phyloP scores from a whole-genome alignment of 345 rosid species.

The Pseudoturritis turrita region DNA sequence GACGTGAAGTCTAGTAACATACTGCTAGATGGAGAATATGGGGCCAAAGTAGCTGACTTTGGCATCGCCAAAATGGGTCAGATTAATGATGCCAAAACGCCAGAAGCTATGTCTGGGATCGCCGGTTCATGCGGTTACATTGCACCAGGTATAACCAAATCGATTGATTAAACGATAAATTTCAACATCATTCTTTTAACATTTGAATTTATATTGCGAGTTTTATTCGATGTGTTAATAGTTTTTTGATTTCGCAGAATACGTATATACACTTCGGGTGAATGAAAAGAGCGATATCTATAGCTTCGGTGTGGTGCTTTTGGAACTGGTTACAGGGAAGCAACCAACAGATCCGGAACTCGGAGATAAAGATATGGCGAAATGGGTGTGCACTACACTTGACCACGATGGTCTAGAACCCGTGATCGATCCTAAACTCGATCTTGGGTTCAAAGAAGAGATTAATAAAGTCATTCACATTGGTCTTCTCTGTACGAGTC shows the following conservation, averaged over 20 bases:
- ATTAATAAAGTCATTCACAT: conserved; percentile 60
- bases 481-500: conserved; percentile 65
- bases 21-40: conserved; percentile 60
- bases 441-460: conserved; percentile 44
- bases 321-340: conserved; percentile 79
- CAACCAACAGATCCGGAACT: conserved; percentile 62
- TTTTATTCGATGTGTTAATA: neutral
- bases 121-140: conserved; percentile 93
- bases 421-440: conserved; percentile 65
- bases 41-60: conserved; percentile 85
- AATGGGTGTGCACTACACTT: conserved; percentile 58
- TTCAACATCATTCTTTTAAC: neutral
- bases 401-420: conserved; percentile 48
- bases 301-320: conserved; percentile 82
- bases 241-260: conserved; percentile 47
- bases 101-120: conserved; percentile 73
- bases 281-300: conserved; percentile 95
- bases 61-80: conserved; percentile 80
- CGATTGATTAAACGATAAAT: neutral
- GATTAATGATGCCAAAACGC: conserved; percentile 38
- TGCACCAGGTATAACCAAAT: conserved; percentile 69
- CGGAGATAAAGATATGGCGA: conserved; percentile 77
- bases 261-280: conserved; percentile 79
- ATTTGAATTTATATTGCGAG: neutral
- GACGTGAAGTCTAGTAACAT: conserved; percentile 91